A percentile compares a stretch with the other conserved stretches of the same genome.
phyloP scores from a whole-genome alignment of 2,329 filamentous ascomycete species.

The Aspergillus arachidicola region DNA sequence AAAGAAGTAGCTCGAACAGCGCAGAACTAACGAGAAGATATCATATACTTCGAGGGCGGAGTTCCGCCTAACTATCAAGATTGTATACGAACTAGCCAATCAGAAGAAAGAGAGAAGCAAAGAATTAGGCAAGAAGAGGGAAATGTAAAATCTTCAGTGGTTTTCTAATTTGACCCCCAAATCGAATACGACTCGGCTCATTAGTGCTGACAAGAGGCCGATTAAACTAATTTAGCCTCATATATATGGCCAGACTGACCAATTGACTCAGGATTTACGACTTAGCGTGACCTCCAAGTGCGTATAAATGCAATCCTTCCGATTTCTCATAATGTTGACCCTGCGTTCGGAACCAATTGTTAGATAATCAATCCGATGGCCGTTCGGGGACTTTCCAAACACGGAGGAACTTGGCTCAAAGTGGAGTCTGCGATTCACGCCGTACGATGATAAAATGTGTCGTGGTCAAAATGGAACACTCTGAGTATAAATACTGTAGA shows the following conservation, averaged over 20 bases:
- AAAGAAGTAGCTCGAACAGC: too few relatives aligned
- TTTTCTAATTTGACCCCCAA: background rate
- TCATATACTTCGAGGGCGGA: background rate
- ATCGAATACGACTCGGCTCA: background rate
- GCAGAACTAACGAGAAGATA: too few relatives aligned
- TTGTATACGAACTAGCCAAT: background rate
- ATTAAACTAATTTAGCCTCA: background rate
- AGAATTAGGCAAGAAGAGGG: background rate
- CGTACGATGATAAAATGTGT: background rate
- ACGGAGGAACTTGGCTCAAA: background rate
- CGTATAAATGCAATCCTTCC: background rate
- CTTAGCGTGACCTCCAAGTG: background rate
- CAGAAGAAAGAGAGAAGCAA: rapidly evolving
- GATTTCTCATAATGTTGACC: background rate
- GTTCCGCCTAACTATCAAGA: background rate
- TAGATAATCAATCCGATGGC: background rate
- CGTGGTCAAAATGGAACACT: background rate
- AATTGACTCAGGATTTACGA: background rate
- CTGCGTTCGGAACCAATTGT: background rate
- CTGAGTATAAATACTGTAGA: background rate
- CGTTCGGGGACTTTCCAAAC: background rate
- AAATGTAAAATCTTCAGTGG: background rate
- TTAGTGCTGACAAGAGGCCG: background rate
- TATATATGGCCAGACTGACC: background rate
- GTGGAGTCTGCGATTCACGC: background rate